Evolutionary conservation across 352 stramenopile species (phyloP).

Genomic region (Phytophthora vignae): DNA sequence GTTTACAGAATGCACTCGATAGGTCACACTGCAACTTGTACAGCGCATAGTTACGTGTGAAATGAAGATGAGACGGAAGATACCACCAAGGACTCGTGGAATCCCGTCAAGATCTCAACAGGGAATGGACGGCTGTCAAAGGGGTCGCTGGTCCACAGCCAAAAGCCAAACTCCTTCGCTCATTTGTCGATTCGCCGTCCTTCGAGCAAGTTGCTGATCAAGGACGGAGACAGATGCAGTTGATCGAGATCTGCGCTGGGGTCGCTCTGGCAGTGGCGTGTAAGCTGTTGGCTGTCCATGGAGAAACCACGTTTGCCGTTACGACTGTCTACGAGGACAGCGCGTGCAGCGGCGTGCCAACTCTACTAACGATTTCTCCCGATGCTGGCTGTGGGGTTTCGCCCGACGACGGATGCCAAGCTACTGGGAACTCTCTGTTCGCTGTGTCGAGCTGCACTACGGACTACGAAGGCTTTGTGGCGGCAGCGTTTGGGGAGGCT

Average conservation of each 20-base stretch:
- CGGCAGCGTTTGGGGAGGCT: conserved; percentile 1
- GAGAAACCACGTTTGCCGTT: neutral
- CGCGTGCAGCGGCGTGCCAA: conserved; percentile 1
- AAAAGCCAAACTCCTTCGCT: neutral
- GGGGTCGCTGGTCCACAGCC: too few species aligned
- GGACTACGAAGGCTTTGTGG: neutral
- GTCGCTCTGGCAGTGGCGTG: neutral
- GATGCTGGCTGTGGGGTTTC: neutral
- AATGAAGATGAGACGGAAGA: neutral
- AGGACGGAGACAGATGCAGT: neutral
- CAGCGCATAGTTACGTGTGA: too few species aligned
- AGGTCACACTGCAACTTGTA: too few species aligned
- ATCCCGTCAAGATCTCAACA: neutral
- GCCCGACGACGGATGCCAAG: neutral
- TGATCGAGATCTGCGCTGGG: neutral
- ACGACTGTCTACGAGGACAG: conserved; percentile 2
- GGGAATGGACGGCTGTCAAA: neutral
- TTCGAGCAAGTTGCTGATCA: neutral
- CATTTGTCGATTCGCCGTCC: neutral
- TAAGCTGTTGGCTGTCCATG: neutral
- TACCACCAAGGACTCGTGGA: neutral
- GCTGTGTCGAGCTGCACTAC: neutral
- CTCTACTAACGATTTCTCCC: neutral
- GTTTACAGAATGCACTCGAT: neutral
- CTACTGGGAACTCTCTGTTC: neutral